Evolutionary conservation across 169 alveolate genomes (phyloP), one percentile per base, ranked within the genome.

Genomic region (Plasmodium falciparum): DNA sequence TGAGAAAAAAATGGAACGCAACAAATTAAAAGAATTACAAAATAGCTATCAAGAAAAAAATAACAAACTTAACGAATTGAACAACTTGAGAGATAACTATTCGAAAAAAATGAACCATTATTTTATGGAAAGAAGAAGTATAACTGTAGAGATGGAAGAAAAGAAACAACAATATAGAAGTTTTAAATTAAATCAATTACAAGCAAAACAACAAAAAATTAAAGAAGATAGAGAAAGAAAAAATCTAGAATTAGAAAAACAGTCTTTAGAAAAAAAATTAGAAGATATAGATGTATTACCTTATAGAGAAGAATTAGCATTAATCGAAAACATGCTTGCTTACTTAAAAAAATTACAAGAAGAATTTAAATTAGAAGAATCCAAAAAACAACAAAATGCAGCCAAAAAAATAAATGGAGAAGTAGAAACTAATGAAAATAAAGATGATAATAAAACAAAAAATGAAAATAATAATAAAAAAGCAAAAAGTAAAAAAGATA

Each of bases 401-500:
- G 15, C 11, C 1, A 83, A 83, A 62, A 83, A 83, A 47, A 66
- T 20, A 1, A 83, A 83, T 83, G 91, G 91, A n/a, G 74, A 83
- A 54, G 85, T 83, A 4, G 56, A 58, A 12, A 5, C 76, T 8
- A 69, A 43, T 1, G 65, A 65, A 3, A 11, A 61, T n/a, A 78
- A 78, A 15, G 76, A 70, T n/a, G 73, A 69, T 3, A 63, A 47
- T 15, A 58, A 83, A 22, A 43, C 22, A 1, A 78, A 78, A n/a
- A 71, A 58, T 9, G 67, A 83, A 54, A 83, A 70, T 33, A 83
- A 69, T 29, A 72, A 62, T 26, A 83, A 83, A 33, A 92, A 94
- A 91, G 59, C 69, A 63, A 91, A 91, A 83, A 80, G 73, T n/a
- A 92, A 94, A 66, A 93, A 94, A 80, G 92, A 78, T 13, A 89